Percentiles rank a stretch among this genome's conserved stretches.
Conservation (phyloP, 2,329 filamentous ascomycete species). For the Trichoderma pleuroti region DNA sequence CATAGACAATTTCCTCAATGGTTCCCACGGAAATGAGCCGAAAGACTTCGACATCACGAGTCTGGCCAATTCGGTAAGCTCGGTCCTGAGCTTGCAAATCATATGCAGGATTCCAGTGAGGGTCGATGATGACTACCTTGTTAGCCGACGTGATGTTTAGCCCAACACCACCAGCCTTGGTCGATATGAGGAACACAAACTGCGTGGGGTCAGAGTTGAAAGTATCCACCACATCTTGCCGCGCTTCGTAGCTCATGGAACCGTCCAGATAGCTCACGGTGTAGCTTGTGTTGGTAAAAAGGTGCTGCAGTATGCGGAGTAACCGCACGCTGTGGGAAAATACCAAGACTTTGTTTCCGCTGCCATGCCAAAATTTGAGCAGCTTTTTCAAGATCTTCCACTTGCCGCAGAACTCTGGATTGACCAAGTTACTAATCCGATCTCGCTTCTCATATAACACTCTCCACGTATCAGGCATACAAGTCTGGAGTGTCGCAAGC, state of each 20-base stretch:
- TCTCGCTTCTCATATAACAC: constrained; percentile 71
- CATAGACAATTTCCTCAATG: constrained; percentile 96
- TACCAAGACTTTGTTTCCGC: constrained; percentile 89
- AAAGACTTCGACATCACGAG: constrained; percentile 91
- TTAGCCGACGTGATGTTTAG: constrained; percentile 97
- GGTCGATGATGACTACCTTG: constrained; percentile 95
- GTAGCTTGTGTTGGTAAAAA: constrained; percentile 87
- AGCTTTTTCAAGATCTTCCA: constrained; percentile 89
- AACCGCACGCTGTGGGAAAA: constrained; percentile 91
- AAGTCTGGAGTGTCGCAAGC: constrained; percentile 67
- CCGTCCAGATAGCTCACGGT: constrained; percentile 90
- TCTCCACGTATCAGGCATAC: constrained; percentile 72
- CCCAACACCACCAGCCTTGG: constrained; percentile 86
- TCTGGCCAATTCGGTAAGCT: constrained; percentile 92
- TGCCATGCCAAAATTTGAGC: constrained; percentile 82
- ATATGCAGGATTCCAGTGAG: constrained; percentile 95
- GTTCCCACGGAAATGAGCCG: constrained; percentile 86
- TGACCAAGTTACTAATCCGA: constrained; percentile 74
- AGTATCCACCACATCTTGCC: constrained; percentile 76
- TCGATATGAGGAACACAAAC: constrained; percentile 95
- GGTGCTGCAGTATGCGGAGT: constrained; percentile 74
- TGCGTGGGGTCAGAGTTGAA: constrained; percentile 86
- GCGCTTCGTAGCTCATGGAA: constrained; percentile 75
- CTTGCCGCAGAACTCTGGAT: constrained; percentile 92
- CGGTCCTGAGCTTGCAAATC: constrained; percentile 95